Conservation (phyloP, 805 yeast species). For the Starmera dryadoides region DNA sequence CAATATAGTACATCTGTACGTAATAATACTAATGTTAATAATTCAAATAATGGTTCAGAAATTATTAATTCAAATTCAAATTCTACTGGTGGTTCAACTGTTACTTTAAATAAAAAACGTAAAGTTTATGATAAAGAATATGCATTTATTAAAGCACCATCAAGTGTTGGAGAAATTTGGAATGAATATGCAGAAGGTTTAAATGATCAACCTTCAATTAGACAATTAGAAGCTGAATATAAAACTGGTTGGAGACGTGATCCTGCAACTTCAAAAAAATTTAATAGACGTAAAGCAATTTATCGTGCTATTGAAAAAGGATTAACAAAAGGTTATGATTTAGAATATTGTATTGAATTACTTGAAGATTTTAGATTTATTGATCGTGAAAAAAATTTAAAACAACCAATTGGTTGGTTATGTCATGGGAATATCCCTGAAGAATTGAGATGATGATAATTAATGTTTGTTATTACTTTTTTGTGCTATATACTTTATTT, state of each 20-base stretch:
- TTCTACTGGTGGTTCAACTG: too few species aligned
- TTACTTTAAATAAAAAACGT: constrained; percentile 11
- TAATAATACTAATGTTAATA: too few species aligned
- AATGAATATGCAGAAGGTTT: constrained; percentile 46
- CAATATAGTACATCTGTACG: too few species aligned
- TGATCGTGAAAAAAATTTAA: constrained; percentile 32
- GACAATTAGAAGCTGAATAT: constrained; percentile 38
- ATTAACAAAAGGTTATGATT: constrained; percentile 32
- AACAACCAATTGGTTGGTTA: constrained; percentile 39
- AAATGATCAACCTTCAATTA: constrained; percentile 45
- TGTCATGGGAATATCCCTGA: constrained; percentile 32
- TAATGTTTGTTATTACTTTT: not conserved
- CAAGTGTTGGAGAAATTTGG: constrained; percentile 48
- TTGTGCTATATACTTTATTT: not conserved
- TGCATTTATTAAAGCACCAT: constrained; percentile 34
- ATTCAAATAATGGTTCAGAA: too few species aligned
- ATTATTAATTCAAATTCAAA: too few species aligned
- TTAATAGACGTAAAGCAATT: constrained; percentile 43
- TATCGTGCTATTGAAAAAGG: constrained; percentile 51
- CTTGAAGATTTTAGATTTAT: constrained; percentile 37
- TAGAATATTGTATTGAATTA: constrained; percentile 35
- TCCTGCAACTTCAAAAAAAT: constrained; percentile 45
- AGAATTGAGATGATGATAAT: constrained; percentile 8
- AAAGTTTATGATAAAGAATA: constrained; percentile 25
- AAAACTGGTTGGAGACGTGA: constrained; percentile 51